Percentiles rank a stretch among this genome's conserved stretches.
These are phyloP conservation scores for Sporothrix globosa DNA, from an alignment of 2,329 filamentous ascomycete genomes.

Conservation along the genomic window DNA sequence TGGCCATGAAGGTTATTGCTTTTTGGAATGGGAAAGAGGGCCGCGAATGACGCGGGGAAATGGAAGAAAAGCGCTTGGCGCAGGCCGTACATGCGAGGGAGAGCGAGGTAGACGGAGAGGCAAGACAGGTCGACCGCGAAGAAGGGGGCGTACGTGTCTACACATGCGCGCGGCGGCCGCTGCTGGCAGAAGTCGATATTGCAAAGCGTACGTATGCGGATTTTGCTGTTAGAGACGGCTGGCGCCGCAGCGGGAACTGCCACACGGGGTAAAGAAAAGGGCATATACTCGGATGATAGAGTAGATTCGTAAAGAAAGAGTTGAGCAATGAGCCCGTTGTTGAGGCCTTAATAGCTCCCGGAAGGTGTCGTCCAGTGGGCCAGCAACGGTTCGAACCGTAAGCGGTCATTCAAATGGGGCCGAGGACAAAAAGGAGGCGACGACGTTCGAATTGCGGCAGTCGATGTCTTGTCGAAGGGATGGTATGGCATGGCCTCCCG, in stretches of 20 bases:
- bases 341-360: background rate
- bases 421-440: background rate
- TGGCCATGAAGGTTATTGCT: background rate
- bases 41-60: background rate
- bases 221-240: constrained; percentile 27
- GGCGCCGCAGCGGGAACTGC: constrained; percentile 28
- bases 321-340: background rate
- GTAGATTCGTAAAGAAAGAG: background rate
- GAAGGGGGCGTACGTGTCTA: constrained; percentile 12
- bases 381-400: constrained; percentile 14
- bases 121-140: background rate
- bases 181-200: constrained; percentile 17
- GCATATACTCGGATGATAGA: background rate
- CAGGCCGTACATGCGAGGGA: background rate
- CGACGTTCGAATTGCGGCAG: background rate
- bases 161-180: background rate
- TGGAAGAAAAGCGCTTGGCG: constrained; percentile 16
- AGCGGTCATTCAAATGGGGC: constrained; percentile 8
- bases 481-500: constrained; percentile 3
- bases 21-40: background rate
- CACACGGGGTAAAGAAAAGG: background rate
- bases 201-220: constrained; percentile 5
- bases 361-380: constrained; percentile 14
- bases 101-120: constrained; percentile 2
- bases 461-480: background rate